phyloP scores from a whole-genome alignment of 305 asterid genomes.

The Striga hermonthica region DNA sequence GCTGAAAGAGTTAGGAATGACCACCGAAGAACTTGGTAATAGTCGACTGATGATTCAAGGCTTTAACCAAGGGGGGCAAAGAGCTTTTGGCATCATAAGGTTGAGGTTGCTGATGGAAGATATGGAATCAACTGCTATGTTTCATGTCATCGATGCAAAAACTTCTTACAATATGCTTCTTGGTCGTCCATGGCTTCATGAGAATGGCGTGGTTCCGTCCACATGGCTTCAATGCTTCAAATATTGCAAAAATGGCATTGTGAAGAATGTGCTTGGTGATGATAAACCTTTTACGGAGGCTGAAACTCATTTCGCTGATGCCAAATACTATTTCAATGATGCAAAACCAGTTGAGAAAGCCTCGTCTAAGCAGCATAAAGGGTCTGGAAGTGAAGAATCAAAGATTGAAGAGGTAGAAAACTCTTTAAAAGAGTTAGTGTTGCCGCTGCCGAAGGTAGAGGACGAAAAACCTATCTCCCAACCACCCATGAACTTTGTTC shows the following conservation, averaged over 20 bases:
- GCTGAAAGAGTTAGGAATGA: not conserved
- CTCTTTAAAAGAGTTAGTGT: not conserved
- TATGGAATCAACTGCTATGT: not conserved
- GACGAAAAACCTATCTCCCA: not conserved
- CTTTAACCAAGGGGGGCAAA: not conserved
- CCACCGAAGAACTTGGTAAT: not conserved
- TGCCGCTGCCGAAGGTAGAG: not conserved
- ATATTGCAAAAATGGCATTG: not conserved
- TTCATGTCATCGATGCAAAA: not conserved
- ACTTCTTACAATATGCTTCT: not conserved
- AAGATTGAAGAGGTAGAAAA: no score
- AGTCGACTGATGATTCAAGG: slow-evolving; percentile 7
- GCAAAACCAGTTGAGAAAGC: not conserved
- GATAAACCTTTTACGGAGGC: not conserved
- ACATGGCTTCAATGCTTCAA: slow-evolving; percentile 5
- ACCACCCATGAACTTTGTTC: not conserved
- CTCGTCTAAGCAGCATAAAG: not conserved
- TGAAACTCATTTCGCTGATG: not conserved
- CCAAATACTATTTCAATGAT: not conserved
- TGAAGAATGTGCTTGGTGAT: not conserved
- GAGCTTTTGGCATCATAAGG: not conserved
- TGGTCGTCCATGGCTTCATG: not conserved
- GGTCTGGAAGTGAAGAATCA: no score
- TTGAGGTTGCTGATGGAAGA: not conserved
- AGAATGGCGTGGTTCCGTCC: not conserved